Evolutionary conservation across 306 rosid species (phyloP).

Genomic region (Vicia villosa): DNA sequence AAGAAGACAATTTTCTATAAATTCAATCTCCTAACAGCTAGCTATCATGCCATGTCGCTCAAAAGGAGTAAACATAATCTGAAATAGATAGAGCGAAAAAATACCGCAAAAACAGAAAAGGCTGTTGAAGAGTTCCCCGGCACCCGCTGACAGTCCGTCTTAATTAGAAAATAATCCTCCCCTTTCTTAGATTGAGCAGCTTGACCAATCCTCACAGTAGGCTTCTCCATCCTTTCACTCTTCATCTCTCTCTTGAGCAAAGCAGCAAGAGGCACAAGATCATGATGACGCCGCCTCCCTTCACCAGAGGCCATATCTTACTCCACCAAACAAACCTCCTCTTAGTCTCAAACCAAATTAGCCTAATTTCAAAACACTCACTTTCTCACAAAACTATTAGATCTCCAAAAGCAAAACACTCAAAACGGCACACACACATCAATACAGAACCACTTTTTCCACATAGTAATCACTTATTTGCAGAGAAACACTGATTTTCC

Average conservation of each 20-base stretch:
- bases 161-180: constrained; percentile 80
- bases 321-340: constrained; percentile 38
- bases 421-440: constrained; percentile 11
- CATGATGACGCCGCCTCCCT: constrained; percentile 67
- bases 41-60: neutral
- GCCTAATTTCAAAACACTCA: constrained; percentile 35
- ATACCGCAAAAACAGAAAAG: constrained; percentile 90
- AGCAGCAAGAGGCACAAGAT: constrained; percentile 91
- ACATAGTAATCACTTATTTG: constrained; percentile 20
- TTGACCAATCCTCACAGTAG: constrained; percentile 72
- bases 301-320: constrained; percentile 67
- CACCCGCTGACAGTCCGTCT: constrained; percentile 80
- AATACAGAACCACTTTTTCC: constrained; percentile 15
- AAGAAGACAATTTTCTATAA: neutral
- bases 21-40: constrained; percentile 21
- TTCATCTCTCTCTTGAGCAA: constrained; percentile 82
- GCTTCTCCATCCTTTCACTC: constrained; percentile 93
- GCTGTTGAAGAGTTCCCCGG: constrained; percentile 77
- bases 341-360: constrained; percentile 29
- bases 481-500: constrained; percentile 24
- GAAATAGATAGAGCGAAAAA: constrained; percentile 13
- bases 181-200: constrained; percentile 96
- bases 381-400: constrained; percentile 43
- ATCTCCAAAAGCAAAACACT: constrained; percentile 28
- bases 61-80: constrained; percentile 16